These are phyloP conservation scores for Perkinsus olseni DNA, from an alignment of 169 alveolate genomes.

Conservation along the genomic window DNA sequence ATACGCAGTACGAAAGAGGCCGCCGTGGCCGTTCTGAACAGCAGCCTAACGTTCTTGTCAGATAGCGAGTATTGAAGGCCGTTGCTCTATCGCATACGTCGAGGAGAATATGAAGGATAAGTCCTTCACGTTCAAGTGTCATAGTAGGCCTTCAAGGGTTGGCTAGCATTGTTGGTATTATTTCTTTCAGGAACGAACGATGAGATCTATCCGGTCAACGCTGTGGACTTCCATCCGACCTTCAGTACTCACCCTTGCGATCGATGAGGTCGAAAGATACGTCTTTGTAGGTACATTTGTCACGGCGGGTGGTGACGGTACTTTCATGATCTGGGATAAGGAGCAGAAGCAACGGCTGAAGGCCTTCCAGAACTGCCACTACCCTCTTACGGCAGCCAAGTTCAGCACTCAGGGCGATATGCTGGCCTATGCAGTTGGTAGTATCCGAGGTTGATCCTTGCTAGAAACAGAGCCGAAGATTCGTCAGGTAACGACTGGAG, in stretches of 20 bases:
- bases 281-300: slow-evolving; percentile 53
- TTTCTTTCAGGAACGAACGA: slow-evolving; percentile 3
- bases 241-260: neutral
- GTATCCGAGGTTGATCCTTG: neutral
- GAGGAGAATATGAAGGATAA: slow-evolving; percentile 47
- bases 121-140: slow-evolving; percentile 68
- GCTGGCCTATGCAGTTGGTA: slow-evolving; percentile 49
- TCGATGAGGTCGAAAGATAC: neutral
- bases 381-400: slow-evolving; percentile 63
- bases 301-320: slow-evolving; percentile 75
- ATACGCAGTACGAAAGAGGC: slow-evolving; percentile 53
- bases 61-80: slow-evolving; percentile 58
- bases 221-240: slow-evolving; percentile 58
- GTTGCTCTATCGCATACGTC: slow-evolving; percentile 66
- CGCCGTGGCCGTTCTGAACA: neutral
- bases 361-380: slow-evolving; percentile 43
- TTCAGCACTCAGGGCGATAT: slow-evolving; percentile 52
- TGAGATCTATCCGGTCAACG: slow-evolving; percentile 55
- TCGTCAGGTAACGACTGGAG: slow-evolving; percentile 65
- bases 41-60: neutral
- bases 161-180: neutral
- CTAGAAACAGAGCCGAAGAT: too few species aligned
- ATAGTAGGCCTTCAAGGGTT: slow-evolving; percentile 14
- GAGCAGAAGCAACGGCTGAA: slow-evolving; percentile 57
- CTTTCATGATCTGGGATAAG: slow-evolving; percentile 64